A percentile compares a stretch with the other conserved stretches of the same genome.
These are phyloP conservation scores for Lachnellula suecica DNA, from an alignment of 2,329 filamentous ascomycete species.

Conservation along the genomic window DNA sequence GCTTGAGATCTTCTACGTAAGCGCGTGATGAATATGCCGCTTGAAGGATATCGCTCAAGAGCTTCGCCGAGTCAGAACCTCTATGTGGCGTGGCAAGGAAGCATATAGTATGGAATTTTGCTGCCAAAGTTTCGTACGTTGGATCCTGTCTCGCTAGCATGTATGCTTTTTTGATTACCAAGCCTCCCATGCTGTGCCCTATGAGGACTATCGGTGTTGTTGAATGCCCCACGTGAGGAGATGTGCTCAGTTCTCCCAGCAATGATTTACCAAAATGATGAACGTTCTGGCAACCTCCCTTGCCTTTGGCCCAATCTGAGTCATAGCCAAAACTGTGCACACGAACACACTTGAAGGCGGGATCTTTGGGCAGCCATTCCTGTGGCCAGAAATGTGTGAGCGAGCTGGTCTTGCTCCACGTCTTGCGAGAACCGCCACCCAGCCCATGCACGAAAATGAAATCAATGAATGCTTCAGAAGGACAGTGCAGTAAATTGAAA, in stretches of 20 bases:
- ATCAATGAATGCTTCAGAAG: conserved; percentile 33
- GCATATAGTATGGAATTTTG: conserved; percentile 30
- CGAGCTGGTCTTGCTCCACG: conserved; percentile 33
- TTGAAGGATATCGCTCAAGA: conserved; percentile 14
- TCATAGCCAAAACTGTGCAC: conserved; percentile 38
- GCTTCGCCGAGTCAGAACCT: conserved; percentile 16
- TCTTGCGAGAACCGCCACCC: conserved; percentile 36
- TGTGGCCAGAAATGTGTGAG: conserved; percentile 34
- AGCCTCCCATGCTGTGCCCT: conserved; percentile 44
- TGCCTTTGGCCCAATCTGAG: conserved; percentile 30
- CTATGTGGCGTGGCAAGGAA: conserved; percentile 38
- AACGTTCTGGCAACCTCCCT: conserved; percentile 18
- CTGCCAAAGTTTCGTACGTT: conserved; percentile 12
- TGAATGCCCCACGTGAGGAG: conserved; percentile 20
- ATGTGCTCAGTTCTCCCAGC: conserved; percentile 28
- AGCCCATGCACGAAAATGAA: conserved; percentile 43
- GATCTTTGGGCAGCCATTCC: conserved; percentile 34
- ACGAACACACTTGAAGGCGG: conserved; percentile 32
- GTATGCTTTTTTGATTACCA: conserved; percentile 36
- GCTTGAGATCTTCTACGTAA: conserved; percentile 30
- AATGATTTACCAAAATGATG: conserved; percentile 34
- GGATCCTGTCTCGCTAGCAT: conserved; percentile 22
- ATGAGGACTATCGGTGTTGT: conserved; percentile 41
- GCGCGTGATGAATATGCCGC: conserved; percentile 8
- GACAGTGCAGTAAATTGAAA: conserved; percentile 10